phyloP scores from a whole-genome alignment of 2,329 filamentous ascomycete genomes.

The Clonostachys solani region DNA sequence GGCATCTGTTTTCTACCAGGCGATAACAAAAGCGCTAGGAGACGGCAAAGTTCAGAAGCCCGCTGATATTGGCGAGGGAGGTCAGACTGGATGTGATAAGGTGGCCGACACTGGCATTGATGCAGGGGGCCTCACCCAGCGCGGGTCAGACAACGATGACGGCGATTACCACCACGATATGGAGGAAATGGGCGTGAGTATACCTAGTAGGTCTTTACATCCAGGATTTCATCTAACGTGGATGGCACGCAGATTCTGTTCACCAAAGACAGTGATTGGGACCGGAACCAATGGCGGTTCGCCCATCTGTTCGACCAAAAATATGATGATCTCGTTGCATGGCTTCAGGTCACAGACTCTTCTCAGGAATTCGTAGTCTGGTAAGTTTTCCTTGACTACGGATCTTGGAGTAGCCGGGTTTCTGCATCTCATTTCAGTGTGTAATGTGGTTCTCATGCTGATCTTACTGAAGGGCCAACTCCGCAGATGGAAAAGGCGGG shows the following conservation, averaged over 20 bases:
- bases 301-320: conserved; percentile 7
- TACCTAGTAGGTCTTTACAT: conserved; percentile 5
- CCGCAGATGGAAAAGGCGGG: background rate
- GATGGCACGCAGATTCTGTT: no score
- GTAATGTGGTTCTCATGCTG: no score
- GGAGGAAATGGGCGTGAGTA: background rate
- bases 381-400: no score
- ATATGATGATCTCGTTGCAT: conserved; percentile 13
- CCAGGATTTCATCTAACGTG: no score
- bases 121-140: conserved; percentile 15
- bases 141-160: conserved; percentile 17
- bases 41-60: no score
- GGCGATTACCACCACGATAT: conserved; percentile 17
- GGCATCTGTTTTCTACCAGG: background rate
- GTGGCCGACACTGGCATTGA: conserved; percentile 9
- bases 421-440: no score
- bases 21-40: background rate
- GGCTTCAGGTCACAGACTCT: no score
- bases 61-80: no score
- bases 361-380: no score
- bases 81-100: conserved; percentile 10
- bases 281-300: conserved; percentile 16
- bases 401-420: no score
- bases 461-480: conserved; percentile 12
- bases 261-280: conserved; percentile 9